These are phyloP conservation scores for Tolypocladium pustulatum DNA, from an alignment of 2,329 filamentous ascomycete genomes.

Conservation along the genomic window DNA sequence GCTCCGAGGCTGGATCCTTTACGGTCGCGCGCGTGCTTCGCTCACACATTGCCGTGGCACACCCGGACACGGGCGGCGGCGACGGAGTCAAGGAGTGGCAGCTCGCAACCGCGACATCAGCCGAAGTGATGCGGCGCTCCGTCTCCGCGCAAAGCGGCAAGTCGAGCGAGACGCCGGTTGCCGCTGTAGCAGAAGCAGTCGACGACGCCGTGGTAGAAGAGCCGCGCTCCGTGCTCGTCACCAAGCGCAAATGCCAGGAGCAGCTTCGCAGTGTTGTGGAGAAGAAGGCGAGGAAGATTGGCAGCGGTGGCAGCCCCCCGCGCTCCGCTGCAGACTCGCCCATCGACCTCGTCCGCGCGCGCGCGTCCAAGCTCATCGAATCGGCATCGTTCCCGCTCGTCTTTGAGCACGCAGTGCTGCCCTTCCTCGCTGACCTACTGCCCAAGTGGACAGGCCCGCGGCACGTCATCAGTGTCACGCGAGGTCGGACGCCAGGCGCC, in stretches of 20 bases:
- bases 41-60: constrained; percentile 26
- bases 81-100: constrained; percentile 15
- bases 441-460: constrained; percentile 29
- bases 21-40: constrained; percentile 21
- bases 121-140: neutral
- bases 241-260: constrained; percentile 25
- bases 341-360: constrained; percentile 14
- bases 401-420: constrained; percentile 32
- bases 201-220: constrained; percentile 4
- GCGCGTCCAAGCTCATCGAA: constrained; percentile 19
- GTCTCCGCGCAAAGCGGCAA: neutral
- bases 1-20: constrained; percentile 23
- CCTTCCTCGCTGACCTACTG: constrained; percentile 30
- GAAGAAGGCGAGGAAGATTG: constrained; percentile 18
- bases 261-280: constrained; percentile 23
- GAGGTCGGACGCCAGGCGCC: constrained; percentile 22
- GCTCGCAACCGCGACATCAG: constrained; percentile 8
- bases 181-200: neutral
- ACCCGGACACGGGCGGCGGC: constrained; percentile 12
- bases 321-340: constrained; percentile 8
- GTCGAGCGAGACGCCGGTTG: neutral
- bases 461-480: constrained; percentile 27
- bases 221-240: constrained; percentile 11
- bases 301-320: neutral
- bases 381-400: constrained; percentile 26